Evolutionary conservation across 2,329 filamentous ascomycete genomes (phyloP).

Genomic region (Neonectria neomacrospora): DNA sequence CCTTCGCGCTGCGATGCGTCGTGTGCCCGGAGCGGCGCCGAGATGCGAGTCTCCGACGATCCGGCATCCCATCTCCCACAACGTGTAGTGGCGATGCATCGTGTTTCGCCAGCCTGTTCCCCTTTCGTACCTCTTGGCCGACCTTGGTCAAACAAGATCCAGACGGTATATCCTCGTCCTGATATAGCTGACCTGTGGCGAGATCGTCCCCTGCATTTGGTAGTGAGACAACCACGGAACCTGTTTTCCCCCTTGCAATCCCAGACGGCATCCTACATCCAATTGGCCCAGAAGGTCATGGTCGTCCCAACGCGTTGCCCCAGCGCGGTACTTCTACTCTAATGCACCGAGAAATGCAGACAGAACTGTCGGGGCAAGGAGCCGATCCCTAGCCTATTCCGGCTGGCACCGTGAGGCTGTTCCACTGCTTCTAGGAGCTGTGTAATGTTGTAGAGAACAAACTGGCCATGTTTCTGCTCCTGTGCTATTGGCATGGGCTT

Average conservation of each 20-base stretch:
- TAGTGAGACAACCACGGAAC: not conserved
- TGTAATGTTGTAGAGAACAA: not conserved
- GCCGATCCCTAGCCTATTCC: not conserved
- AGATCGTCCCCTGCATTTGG: not conserved
- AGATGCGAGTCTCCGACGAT: not conserved
- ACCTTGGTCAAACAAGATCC: too few relatives aligned
- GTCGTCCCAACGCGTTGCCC: too few relatives aligned
- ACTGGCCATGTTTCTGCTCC: too few relatives aligned
- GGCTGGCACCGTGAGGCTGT: not conserved
- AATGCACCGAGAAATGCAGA: not conserved
- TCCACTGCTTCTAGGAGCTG: not conserved
- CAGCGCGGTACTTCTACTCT: not conserved
- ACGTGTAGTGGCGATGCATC: not conserved
- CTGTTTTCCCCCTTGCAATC: not conserved
- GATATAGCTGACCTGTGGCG: not conserved
- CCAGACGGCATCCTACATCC: not conserved
- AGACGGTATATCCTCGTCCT: not conserved
- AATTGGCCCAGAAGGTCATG: not conserved
- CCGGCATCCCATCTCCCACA: not conserved
- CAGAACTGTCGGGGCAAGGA: not conserved
- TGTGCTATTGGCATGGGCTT: not conserved
- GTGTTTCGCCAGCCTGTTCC: not conserved
- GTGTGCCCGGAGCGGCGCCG: not conserved
- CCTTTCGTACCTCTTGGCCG: not conserved
- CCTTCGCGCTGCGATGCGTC: not conserved